Percentiles rank a stretch among this genome's conserved stretches.
Conservation (phyloP, 441 rosid species). For the Gossypium davidsonii region DNA sequence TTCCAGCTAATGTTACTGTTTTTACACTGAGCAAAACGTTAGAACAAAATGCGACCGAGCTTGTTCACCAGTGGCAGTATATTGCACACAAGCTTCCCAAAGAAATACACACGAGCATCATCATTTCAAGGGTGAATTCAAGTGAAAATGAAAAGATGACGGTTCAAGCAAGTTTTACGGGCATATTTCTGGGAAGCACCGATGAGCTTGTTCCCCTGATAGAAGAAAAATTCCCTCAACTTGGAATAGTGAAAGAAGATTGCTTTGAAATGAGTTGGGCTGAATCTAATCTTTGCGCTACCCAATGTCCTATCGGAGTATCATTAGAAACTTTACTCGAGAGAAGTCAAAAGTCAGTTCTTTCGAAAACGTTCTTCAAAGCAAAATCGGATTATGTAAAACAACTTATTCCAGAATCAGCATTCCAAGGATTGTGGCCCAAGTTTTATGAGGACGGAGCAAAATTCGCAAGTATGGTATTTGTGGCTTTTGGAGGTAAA, state of each 20-base stretch:
- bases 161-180: neutral
- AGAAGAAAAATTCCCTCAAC: constrained; percentile 21
- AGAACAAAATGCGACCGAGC: constrained; percentile 22
- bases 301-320: no score
- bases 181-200: neutral
- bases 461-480: neutral
- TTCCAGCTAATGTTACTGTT: constrained; percentile 25
- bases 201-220: constrained; percentile 25
- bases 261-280: constrained; percentile 34
- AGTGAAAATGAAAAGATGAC: neutral
- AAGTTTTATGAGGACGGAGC: constrained; percentile 1
- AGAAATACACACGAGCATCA: constrained; percentile 10
- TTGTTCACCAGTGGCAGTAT: constrained; percentile 28
- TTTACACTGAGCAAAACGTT: constrained; percentile 7
- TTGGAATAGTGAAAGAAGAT: constrained; percentile 18
- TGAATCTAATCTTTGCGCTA: constrained; percentile 22
- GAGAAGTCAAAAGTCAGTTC: constrained; percentile 18
- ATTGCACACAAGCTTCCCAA: constrained; percentile 22
- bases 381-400: constrained; percentile 33
- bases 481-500: constrained; percentile 33
- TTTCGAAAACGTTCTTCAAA: constrained; percentile 14
- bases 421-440: constrained; percentile 17
- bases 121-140: neutral
- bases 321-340: constrained; percentile 19
- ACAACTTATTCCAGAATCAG: neutral